Base-by-base conservation (phyloP, 2,329 filamentous ascomycete species). In the Aureobasidium sp. region DNA sequence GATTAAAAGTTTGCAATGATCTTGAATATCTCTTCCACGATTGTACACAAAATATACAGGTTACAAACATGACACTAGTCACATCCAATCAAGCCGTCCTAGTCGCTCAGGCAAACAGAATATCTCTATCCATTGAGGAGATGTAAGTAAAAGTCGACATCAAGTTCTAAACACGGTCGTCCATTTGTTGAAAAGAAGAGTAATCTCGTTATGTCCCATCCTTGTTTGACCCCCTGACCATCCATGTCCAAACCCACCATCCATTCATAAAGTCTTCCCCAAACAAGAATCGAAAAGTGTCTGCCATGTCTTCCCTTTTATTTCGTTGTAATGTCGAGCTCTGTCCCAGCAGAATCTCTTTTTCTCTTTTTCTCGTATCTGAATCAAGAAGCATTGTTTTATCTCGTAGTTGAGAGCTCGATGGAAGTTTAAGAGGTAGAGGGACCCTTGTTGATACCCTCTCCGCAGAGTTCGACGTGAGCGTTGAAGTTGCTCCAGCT, bases 401-500 rank as follows among this genome's bases (percentile, higher is more conserved):
- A 27, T 53, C 32, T 47, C 48, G 34, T 27, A 26, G 34, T 17
- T 13, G 20, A 9, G 36, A 20, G 20, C 20, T 50, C 47, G 37
- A 52, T 20, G 47, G 20, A 20, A 20, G 20, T 20, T 12, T 26
- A 57, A 8, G 29, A 26, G n/a, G 6, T n/a, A 17, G 55, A 37
- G n/a, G 42, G 42, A 12, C 41, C 55, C 10, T 47, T 61, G 60
- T 67, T 68, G 50, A 67, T 64, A 41, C 69, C 67, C 27, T 67
- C 62, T 61, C 72, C 71, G 47, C 70, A 68, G n/a, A 74, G 68
- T 53, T 68, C 68, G 55, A 74, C 72, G 34, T 71, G 68, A 1
- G 72, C 71, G 66, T 74, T 74, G 68, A 73, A 74, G 66, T 74
- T 72, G 63, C 70, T 67, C 61, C 67, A 73, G 9, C 64, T 46